Evolutionary conservation across 176 grass and related monocot species (phyloP).

Genomic region (Zizania latifolia): DNA sequence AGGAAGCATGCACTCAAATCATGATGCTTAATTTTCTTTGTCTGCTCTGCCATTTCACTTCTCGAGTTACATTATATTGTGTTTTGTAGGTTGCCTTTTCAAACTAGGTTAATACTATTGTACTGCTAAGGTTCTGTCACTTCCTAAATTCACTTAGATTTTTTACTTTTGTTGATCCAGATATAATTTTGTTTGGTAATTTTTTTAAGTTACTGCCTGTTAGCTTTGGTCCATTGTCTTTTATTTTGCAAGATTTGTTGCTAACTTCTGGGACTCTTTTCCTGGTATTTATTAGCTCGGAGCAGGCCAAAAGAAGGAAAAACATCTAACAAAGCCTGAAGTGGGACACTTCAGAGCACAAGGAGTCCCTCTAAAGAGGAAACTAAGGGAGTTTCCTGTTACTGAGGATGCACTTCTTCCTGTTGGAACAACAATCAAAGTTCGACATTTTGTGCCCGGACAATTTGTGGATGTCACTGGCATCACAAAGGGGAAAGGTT

Average conservation of each 20-base stretch:
- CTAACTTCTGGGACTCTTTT: constrained; percentile 22
- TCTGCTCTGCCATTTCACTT: background rate
- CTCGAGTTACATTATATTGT: background rate
- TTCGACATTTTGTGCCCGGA: constrained; percentile 90
- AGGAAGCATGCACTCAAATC: background rate
- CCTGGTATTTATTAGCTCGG: constrained; percentile 58
- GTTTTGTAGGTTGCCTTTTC: background rate
- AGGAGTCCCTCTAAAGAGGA: constrained; percentile 81
- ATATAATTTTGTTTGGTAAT: background rate
- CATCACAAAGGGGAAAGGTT: constrained; percentile 91
- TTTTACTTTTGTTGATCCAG: background rate
- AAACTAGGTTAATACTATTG: background rate
- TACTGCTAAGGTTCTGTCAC: background rate
- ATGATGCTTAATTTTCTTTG: background rate
- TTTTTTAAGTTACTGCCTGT: background rate
- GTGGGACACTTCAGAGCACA: constrained; percentile 85
- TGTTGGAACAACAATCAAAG: constrained; percentile 71
- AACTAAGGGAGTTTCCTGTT: constrained; percentile 90
- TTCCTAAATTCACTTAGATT: background rate
- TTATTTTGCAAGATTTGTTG: background rate
- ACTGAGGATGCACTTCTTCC: constrained; percentile 95
- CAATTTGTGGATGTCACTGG: constrained; percentile 91
- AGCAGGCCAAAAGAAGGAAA: constrained; percentile 98
- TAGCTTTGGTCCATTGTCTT: constrained; percentile 16
- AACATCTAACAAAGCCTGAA: constrained; percentile 92